Percentiles rank a stretch among this genome's conserved stretches.
phyloP scores from a whole-genome alignment of 2,329 filamentous ascomycete species.

The Dendryphion nanum region DNA sequence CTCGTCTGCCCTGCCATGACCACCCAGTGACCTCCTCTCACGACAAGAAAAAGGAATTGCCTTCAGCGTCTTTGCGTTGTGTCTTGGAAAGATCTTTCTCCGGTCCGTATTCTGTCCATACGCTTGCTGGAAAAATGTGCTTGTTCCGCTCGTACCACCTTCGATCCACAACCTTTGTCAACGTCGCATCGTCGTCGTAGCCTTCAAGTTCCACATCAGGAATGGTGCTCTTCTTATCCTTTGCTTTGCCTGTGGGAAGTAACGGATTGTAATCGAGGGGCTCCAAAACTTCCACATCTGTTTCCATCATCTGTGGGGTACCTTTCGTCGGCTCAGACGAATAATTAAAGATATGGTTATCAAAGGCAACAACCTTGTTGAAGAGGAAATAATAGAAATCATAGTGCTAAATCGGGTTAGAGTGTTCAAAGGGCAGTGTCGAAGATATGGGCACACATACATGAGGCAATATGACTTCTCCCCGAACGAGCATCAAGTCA shows the following conservation, averaged over 20 bases:
- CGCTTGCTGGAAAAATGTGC: slow-evolving; percentile 93
- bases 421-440: slow-evolving; percentile 5
- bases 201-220: slow-evolving; percentile 65
- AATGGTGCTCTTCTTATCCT: slow-evolving; percentile 30
- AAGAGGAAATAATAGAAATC: slow-evolving; percentile 97
- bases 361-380: slow-evolving; percentile 76
- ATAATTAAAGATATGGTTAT: slow-evolving; percentile 77
- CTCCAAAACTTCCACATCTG: slow-evolving; percentile 6
- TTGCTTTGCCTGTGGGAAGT: slow-evolving; percentile 35
- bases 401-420: slow-evolving; percentile 67
- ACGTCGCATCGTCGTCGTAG: slow-evolving; percentile 69
- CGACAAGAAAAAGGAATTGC: slow-evolving; percentile 81
- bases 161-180: slow-evolving; percentile 93
- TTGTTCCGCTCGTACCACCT: slow-evolving; percentile 98
- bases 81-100: slow-evolving; percentile 79
- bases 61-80: slow-evolving; percentile 77
- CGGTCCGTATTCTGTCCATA: slow-evolving; percentile 94
- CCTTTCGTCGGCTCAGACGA: slow-evolving; percentile 49
- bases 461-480: slow-evolving; percentile 89
- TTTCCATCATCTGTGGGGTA: slow-evolving; percentile 23
- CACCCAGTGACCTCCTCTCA: too few species aligned
- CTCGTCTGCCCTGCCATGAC: too few species aligned
- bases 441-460: slow-evolving; percentile 49
- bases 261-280: slow-evolving; percentile 44
- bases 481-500: slow-evolving; percentile 88